These are phyloP conservation scores for Chlorella sorokiniana DNA, from an alignment of 139 green algal species.

Conservation along the genomic window DNA sequence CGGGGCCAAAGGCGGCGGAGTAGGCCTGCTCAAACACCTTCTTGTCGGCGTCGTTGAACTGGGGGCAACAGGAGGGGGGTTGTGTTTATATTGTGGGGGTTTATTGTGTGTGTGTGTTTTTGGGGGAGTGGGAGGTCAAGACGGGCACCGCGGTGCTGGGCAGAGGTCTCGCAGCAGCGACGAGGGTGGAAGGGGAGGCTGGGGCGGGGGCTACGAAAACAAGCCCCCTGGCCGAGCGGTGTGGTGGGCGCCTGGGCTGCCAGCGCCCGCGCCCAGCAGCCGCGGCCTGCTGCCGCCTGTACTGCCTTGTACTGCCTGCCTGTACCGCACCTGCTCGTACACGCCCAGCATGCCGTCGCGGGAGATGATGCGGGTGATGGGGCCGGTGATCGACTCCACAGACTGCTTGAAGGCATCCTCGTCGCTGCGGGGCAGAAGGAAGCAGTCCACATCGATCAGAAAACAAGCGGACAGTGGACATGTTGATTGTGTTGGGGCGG, in stretches of 20 bases:
- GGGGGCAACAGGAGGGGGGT: neutral
- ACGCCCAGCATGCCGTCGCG: conserved; percentile 95
- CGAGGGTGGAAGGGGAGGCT: no score
- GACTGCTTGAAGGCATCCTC: conserved; percentile 97
- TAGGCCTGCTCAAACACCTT: conserved; percentile 91
- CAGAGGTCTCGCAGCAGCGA: neutral
- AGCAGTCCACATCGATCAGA: no score
- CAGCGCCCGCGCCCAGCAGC: no score
- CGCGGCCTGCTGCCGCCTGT: no score
- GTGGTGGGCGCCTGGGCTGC: no score
- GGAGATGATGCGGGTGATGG: conserved; percentile 93
- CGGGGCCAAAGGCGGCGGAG: conserved; percentile 83
- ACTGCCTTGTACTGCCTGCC: neutral
- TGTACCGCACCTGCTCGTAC: conserved; percentile 84
- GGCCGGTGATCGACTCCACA: conserved; percentile 98
- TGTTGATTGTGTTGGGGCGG: neutral
- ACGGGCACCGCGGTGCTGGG: no score
- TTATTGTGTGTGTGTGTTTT: neutral
- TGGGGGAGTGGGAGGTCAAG: neutral
- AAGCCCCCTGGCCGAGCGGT: no score
- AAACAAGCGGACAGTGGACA: no score
- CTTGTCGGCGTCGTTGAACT: conserved; percentile 80
- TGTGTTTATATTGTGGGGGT: neutral
- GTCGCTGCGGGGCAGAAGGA: conserved; percentile 40
- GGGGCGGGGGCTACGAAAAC: no score